A percentile compares a stretch with the other conserved stretches of the same genome.
These are phyloP conservation scores for Cicer chorassanicum DNA, from an alignment of 306 rosid genomes.

Conservation along the genomic window DNA sequence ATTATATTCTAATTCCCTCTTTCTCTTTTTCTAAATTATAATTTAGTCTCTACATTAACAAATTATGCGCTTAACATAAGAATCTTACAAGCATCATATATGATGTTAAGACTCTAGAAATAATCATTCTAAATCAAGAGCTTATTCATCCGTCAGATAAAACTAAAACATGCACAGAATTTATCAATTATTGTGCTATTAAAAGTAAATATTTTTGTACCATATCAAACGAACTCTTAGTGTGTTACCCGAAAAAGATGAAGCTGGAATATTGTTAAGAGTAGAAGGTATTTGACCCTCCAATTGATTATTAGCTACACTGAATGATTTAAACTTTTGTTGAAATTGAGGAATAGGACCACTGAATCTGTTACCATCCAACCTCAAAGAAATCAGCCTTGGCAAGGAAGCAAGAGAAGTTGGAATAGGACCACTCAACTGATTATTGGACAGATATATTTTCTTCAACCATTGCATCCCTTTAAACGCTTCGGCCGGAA, in stretches of 20 bases:
- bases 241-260: slow-evolving; percentile 64
- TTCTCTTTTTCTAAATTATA: not conserved
- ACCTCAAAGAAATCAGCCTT: slow-evolving; percentile 57
- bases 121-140: no score
- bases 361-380: slow-evolving; percentile 63
- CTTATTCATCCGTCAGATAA: no score
- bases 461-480: slow-evolving; percentile 69
- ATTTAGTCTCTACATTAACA: no score
- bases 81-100: no score
- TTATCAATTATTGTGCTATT: no score
- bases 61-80: no score
- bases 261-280: slow-evolving; percentile 45
- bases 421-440: slow-evolving; percentile 66
- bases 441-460: slow-evolving; percentile 60
- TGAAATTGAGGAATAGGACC: slow-evolving; percentile 69
- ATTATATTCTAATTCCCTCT: not conserved
- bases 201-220: no score
- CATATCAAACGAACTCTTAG: no score
- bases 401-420: slow-evolving; percentile 55
- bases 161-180: no score
- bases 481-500: slow-evolving; percentile 56
- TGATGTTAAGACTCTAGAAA: no score
- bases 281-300: slow-evolving; percentile 65
- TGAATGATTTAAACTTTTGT: slow-evolving; percentile 44
- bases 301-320: slow-evolving; percentile 63